phyloP scores from a whole-genome alignment of 768 basidiomycete species.

The Trametes gibbosa region DNA sequence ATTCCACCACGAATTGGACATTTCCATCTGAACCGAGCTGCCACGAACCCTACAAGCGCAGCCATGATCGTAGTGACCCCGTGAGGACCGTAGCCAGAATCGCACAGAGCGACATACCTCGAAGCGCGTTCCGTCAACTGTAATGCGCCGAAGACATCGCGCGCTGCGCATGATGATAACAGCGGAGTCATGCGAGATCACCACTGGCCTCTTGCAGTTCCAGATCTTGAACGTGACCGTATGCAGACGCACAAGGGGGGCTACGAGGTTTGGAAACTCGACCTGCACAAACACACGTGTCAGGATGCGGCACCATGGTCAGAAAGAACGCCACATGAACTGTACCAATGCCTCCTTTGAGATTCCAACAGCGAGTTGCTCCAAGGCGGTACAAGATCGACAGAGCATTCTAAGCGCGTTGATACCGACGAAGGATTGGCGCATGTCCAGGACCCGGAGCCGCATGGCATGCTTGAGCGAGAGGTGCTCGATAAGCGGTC shows the following conservation, averaged over 20 bases:
- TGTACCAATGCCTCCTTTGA: conserved; percentile 35
- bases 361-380: conserved; percentile 35
- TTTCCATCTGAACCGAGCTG: background rate
- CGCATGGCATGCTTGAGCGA: conserved; percentile 31
- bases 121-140: conserved; percentile 7
- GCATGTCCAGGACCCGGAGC: conserved; percentile 34
- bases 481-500: conserved; percentile 41
- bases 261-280: background rate
- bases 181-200: background rate
- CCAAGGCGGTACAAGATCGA: conserved; percentile 32
- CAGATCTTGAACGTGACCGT: background rate
- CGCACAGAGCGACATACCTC: conserved; percentile 11
- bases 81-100: background rate
- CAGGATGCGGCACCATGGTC: too few relatives aligned
- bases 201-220: background rate
- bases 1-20: conserved; percentile 1
- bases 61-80: background rate
- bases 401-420: conserved; percentile 31
- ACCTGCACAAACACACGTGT: background rate
- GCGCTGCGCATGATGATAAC: background rate
- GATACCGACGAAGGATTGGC: conserved; percentile 29
- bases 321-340: background rate
- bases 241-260: background rate
- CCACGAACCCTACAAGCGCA: conserved; percentile 10
- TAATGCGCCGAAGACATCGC: conserved; percentile 6